A percentile compares a stretch with the other conserved stretches of the same genome.
These are phyloP conservation scores for Fraxinus dipetala DNA, from an alignment of 305 asterid species.

Conservation along the genomic window DNA sequence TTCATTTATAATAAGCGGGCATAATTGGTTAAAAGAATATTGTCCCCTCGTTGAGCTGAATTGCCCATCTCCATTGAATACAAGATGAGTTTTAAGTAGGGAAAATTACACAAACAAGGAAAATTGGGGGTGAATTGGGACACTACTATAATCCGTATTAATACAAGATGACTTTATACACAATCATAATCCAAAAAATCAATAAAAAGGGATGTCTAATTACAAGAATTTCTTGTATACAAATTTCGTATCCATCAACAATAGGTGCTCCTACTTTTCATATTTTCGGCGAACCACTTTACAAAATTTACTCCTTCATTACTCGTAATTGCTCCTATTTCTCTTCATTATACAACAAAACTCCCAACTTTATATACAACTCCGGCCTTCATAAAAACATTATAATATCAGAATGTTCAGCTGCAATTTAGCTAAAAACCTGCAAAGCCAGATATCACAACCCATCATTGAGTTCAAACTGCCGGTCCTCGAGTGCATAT, in stretches of 20 bases:
- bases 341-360: constrained; percentile 27
- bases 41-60: too few relatives aligned
- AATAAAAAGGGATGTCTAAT: background rate
- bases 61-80: background rate
- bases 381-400: background rate
- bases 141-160: too few relatives aligned
- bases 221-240: background rate
- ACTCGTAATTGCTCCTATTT: constrained; percentile 7
- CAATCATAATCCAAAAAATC: background rate
- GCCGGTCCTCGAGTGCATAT: constrained; percentile 12
- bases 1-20: too few relatives aligned
- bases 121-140: background rate
- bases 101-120: background rate
- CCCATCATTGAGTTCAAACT: background rate
- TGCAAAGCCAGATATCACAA: background rate
- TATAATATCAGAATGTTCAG: background rate
- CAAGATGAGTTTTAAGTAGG: background rate
- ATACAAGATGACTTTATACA: background rate
- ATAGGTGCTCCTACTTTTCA: background rate
- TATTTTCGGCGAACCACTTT: background rate
- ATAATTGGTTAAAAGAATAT: too few relatives aligned
- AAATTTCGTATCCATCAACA: background rate
- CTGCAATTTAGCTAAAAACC: background rate
- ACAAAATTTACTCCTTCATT: constrained; percentile 21
- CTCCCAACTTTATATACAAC: background rate